These are phyloP conservation scores for Acrocalymma vagum DNA, from an alignment of 2,329 filamentous ascomycete genomes.

Conservation along the genomic window DNA sequence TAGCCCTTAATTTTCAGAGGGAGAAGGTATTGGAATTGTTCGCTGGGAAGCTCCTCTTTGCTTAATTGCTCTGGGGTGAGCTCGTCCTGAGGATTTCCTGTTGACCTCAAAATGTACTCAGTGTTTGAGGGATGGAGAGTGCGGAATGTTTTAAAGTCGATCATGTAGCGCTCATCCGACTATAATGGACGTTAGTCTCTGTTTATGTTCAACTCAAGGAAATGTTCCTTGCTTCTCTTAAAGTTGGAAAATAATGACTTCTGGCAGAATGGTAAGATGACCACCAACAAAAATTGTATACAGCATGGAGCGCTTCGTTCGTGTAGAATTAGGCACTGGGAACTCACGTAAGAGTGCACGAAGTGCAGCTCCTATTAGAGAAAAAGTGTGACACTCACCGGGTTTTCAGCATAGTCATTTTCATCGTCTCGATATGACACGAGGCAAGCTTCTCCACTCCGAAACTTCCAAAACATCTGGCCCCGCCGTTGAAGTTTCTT, in stretches of 20 bases:
- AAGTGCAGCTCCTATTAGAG: neutral
- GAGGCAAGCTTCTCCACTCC: slow-evolving; percentile 9
- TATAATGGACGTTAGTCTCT: no score
- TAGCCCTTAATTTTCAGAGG: slow-evolving; percentile 14
- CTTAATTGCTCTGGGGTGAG: slow-evolving; percentile 8
- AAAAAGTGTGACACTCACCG: slow-evolving; percentile 1
- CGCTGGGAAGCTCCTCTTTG: slow-evolving; percentile 11
- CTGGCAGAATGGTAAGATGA: no score
- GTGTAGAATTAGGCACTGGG: neutral
- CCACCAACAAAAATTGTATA: no score
- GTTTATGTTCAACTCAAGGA: no score
- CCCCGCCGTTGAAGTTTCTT: slow-evolving; percentile 8
- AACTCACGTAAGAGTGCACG: neutral
- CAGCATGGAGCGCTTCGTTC: no score
- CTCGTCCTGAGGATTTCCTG: neutral
- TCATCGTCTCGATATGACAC: slow-evolving; percentile 15
- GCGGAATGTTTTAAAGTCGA: slow-evolving; percentile 15
- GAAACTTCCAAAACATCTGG: slow-evolving; percentile 17
- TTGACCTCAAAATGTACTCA: slow-evolving; percentile 1
- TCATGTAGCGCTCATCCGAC: slow-evolving; percentile 19
- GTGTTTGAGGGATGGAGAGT: slow-evolving; percentile 12
- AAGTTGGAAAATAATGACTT: no score
- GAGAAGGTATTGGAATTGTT: slow-evolving; percentile 11
- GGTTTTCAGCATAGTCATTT: neutral
- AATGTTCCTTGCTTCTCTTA: no score